A percentile compares a stretch with the other conserved stretches of the same genome.
phyloP scores from a whole-genome alignment of 495 filamentous ascomycete genomes.

The Chaetomidium leptoderma region DNA sequence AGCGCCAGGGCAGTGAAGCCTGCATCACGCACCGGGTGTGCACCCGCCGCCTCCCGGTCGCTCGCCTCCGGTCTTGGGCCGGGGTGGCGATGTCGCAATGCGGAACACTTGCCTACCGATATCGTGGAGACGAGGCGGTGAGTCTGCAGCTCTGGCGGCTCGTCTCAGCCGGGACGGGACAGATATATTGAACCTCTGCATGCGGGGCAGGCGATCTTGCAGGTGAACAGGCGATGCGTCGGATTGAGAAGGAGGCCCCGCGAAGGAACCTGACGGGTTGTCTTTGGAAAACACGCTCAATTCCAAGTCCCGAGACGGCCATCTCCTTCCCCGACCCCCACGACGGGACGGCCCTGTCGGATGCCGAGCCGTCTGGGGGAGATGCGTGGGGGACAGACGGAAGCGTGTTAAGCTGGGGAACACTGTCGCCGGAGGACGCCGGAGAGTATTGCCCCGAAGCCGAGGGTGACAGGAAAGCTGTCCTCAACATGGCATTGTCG shows the following conservation, averaged over 20 bases:
- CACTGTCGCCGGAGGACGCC: not conserved
- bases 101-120: conserved; percentile 8
- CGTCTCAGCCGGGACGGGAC: conserved; percentile 6
- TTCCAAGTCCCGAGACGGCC: not conserved
- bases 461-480: not conserved
- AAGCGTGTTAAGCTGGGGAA: not conserved
- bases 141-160: conserved; percentile 10
- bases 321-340: not conserved
- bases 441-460: not conserved
- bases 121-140: conserved; percentile 18
- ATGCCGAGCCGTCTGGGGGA: conserved; percentile 14
- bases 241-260: not conserved
- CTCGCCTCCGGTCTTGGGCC: not conserved
- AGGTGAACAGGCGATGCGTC: not conserved
- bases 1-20: not conserved
- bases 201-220: conserved; percentile 4
- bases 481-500: not conserved
- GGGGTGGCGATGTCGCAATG: conserved; percentile 3
- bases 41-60: not conserved
- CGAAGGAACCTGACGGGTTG: not conserved
- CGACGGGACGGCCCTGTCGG: conserved; percentile 18
- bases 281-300: not conserved
- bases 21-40: not conserved
- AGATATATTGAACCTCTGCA: conserved; percentile 1
- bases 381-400: not conserved